Evolutionary conservation across 1,284 basidiomycete genomes (phyloP).

Genomic region (Apiotrichum porosum): DNA sequence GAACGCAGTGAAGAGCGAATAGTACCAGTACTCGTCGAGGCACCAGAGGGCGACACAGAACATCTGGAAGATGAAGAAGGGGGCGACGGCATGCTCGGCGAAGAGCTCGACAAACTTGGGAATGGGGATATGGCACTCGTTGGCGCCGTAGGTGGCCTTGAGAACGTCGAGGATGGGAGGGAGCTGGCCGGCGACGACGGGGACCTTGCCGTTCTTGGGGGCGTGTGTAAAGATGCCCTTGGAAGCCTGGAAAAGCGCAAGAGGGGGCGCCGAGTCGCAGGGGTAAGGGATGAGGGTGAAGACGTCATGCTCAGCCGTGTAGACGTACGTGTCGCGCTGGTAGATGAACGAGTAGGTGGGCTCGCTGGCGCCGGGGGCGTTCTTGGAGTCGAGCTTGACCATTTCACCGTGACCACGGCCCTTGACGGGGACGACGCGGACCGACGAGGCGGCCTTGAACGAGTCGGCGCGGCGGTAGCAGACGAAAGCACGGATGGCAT

Average conservation of each 20-base stretch:
- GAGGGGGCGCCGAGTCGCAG: slow-evolving; percentile 65
- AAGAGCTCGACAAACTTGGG: slow-evolving; percentile 86
- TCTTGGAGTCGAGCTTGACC: slow-evolving; percentile 66
- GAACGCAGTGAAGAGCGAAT: slow-evolving; percentile 91
- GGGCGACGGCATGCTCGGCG: slow-evolving; percentile 83
- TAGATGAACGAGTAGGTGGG: slow-evolving; percentile 84
- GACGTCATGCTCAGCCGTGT: slow-evolving; percentile 53
- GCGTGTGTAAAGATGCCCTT: slow-evolving; percentile 49
- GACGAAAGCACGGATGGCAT: slow-evolving; percentile 69
- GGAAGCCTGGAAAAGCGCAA: slow-evolving; percentile 64
- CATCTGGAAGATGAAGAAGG: slow-evolving; percentile 94
- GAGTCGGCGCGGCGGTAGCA: slow-evolving; percentile 64
- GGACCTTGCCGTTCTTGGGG: slow-evolving; percentile 13
- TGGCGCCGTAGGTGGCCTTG: slow-evolving; percentile 68
- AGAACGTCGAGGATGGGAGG: slow-evolving; percentile 51
- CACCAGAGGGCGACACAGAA: slow-evolving; percentile 96
- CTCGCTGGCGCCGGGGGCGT: slow-evolving; percentile 51
- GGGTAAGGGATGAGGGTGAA: slow-evolving; percentile 90
- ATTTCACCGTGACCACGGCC: slow-evolving; percentile 92
- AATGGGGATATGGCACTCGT: slow-evolving; percentile 92
- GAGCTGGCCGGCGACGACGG: background rate
- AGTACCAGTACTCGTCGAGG: slow-evolving; percentile 97
- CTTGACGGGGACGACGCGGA: slow-evolving; percentile 76
- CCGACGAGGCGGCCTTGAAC: slow-evolving; percentile 68
- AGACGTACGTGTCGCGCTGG: slow-evolving; percentile 90